A percentile compares a stretch with the other conserved stretches of the same genome.
phyloP scores from a whole-genome alignment of 805 yeast genomes.

The Zygosaccharomyces pseudorouxii region DNA sequence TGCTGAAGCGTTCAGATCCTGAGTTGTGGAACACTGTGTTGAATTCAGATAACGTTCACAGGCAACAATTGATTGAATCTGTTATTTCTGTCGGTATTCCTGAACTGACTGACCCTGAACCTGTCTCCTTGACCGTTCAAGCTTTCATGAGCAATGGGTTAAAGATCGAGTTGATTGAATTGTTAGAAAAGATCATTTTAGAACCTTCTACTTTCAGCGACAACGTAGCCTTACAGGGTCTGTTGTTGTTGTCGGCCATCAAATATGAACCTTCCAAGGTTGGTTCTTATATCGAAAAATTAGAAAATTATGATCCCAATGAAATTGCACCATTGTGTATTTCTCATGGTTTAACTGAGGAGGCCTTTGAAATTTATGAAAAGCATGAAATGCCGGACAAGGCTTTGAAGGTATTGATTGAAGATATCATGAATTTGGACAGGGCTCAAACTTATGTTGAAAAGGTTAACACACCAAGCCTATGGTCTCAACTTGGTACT shows the following conservation, averaged over 20 bases:
- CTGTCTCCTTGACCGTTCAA: constrained; percentile 87
- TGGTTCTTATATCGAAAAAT: constrained; percentile 73
- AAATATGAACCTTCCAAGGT: constrained; percentile 91
- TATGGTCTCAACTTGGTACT: constrained; percentile 93
- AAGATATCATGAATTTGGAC: constrained; percentile 88
- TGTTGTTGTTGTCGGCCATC: constrained; percentile 88
- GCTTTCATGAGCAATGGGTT: constrained; percentile 94
- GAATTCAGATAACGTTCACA: constrained; percentile 68
- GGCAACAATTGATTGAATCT: constrained; percentile 89
- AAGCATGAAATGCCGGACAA: constrained; percentile 71
- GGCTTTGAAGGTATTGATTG: constrained; percentile 88
- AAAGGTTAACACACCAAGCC: constrained; percentile 73
- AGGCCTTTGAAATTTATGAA: constrained; percentile 88
- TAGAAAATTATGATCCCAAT: constrained; percentile 85
- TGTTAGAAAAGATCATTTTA: constrained; percentile 89
- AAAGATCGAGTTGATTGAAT: constrained; percentile 88
- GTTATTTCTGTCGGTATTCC: constrained; percentile 95
- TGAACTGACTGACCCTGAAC: constrained; percentile 87
- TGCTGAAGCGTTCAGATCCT: constrained; percentile 82
- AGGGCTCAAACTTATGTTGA: constrained; percentile 93
- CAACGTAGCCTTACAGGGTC: constrained; percentile 90
- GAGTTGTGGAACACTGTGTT: constrained; percentile 79
- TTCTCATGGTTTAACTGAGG: constrained; percentile 84
- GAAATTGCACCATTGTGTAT: constrained; percentile 92
- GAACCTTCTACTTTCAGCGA: constrained; percentile 98